Percentiles rank a stretch among this genome's conserved stretches.
Evolutionary conservation across 2,329 filamentous ascomycete genomes (phyloP).

Genomic region (Cladosporium sp.): DNA sequence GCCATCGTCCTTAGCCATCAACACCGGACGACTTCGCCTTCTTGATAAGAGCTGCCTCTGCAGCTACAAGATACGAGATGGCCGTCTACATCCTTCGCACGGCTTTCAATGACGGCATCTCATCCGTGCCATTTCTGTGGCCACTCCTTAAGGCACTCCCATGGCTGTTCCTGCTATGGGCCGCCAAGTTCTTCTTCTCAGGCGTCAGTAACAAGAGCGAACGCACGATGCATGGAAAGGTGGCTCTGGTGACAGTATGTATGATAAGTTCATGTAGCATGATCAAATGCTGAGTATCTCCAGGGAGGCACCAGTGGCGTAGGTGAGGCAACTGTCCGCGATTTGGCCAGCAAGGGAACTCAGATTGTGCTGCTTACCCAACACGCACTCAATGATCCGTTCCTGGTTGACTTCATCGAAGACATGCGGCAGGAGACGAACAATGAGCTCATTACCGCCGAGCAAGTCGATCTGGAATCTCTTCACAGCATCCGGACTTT

Average conservation of each 20-base stretch:
- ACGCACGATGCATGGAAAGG: constrained; percentile 86
- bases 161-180: constrained; percentile 53
- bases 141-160: constrained; percentile 51
- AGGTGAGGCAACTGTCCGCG: constrained; percentile 72
- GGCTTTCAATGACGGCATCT: constrained; percentile 56
- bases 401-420: constrained; percentile 88
- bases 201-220: constrained; percentile 75
- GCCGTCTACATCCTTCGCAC: constrained; percentile 61
- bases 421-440: constrained; percentile 74
- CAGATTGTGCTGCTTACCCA: constrained; percentile 90
- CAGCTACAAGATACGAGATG: constrained; percentile 53
- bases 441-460: constrained; percentile 90
- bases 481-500: constrained; percentile 90
- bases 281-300: constrained; percentile 23
- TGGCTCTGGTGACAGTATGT: constrained; percentile 82
- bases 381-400: constrained; percentile 76
- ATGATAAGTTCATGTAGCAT: neutral
- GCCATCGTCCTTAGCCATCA: neutral
- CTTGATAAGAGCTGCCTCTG: constrained; percentile 2
- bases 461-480: constrained; percentile 86
- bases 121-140: constrained; percentile 43
- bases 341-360: constrained; percentile 77
- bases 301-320: constrained; percentile 90
- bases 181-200: constrained; percentile 73
- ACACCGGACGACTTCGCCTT: neutral